Percentiles rank a stretch among this genome's conserved stretches.
phyloP scores from a whole-genome alignment of 257 asterid species.

The Coffea eugenioides region DNA sequence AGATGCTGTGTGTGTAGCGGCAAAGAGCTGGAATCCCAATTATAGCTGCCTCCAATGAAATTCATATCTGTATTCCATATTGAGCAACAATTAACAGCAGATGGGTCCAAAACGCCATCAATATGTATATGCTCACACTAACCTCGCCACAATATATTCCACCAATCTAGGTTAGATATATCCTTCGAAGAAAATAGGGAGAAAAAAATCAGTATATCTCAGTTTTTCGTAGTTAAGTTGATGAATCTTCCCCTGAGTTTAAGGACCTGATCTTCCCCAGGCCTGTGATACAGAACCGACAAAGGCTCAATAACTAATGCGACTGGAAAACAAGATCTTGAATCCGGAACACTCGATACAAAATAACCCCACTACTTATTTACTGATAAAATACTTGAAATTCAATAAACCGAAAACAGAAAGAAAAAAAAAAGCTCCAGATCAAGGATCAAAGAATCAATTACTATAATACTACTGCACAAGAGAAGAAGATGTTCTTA shows the following conservation, averaged over 20 bases:
- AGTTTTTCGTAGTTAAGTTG: neutral
- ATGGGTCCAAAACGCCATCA: neutral
- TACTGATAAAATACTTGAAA: neutral
- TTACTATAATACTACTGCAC: too few species aligned
- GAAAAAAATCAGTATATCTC: neutral
- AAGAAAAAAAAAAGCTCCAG: neutral
- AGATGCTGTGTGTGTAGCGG: neutral
- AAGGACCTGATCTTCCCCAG: neutral
- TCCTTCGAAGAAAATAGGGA: neutral
- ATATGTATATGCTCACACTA: neutral
- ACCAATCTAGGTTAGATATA: neutral
- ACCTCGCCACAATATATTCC: neutral
- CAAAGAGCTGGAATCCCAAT: neutral
- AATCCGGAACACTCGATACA: neutral
- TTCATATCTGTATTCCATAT: neutral
- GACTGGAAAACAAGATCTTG: conserved; percentile 13
- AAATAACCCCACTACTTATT: neutral
- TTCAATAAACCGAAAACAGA: neutral
- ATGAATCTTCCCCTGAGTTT: neutral
- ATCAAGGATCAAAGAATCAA: conserved; percentile 10
- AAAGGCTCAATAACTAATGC: neutral
- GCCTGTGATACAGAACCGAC: neutral
- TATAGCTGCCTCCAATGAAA: neutral
- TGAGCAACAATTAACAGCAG: neutral
- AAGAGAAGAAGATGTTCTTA: neutral